Evolutionary conservation across 352 stramenopile genomes (phyloP).

Genomic region (Phytophthora crassamura): DNA sequence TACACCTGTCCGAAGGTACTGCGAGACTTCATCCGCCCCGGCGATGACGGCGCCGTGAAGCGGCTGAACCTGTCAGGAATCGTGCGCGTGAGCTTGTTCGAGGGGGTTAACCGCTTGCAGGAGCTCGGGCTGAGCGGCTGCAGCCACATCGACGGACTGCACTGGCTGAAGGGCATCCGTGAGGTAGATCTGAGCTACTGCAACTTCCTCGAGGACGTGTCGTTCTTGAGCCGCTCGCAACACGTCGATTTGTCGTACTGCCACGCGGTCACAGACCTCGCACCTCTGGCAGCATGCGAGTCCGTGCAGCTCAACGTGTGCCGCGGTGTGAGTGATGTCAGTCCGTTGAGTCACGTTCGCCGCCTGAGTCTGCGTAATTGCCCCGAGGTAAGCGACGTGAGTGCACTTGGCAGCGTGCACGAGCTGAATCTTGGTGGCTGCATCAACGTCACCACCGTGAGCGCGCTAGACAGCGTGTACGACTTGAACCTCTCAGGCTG

Average conservation of each 20-base stretch:
- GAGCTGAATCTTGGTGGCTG: constrained; percentile 71
- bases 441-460: constrained; percentile 53
- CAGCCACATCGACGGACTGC: constrained; percentile 50
- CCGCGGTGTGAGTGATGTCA: constrained; percentile 55
- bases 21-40: constrained; percentile 31
- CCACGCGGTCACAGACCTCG: constrained; percentile 58
- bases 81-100: constrained; percentile 56
- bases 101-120: constrained; percentile 53
- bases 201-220: constrained; percentile 57
- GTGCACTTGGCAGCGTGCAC: constrained; percentile 47
- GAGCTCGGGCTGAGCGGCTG: constrained; percentile 71
- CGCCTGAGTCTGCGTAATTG: constrained; percentile 68
- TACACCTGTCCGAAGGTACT: constrained; percentile 49
- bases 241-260: constrained; percentile 77
- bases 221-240: constrained; percentile 45
- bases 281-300: constrained; percentile 49
- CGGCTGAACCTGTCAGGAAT: constrained; percentile 61
- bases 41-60: constrained; percentile 27
- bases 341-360: constrained; percentile 44
- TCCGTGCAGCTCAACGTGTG: constrained; percentile 74
- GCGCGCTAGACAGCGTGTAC: constrained; percentile 42
- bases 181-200: constrained; percentile 78
- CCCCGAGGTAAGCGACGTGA: constrained; percentile 56
- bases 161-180: constrained; percentile 44
- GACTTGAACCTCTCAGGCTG: constrained; percentile 65